Percentiles rank a stretch among this genome's conserved stretches.
phyloP scores from a whole-genome alignment of 768 basidiomycete genomes.

The Kwoniella mangroviensis region DNA sequence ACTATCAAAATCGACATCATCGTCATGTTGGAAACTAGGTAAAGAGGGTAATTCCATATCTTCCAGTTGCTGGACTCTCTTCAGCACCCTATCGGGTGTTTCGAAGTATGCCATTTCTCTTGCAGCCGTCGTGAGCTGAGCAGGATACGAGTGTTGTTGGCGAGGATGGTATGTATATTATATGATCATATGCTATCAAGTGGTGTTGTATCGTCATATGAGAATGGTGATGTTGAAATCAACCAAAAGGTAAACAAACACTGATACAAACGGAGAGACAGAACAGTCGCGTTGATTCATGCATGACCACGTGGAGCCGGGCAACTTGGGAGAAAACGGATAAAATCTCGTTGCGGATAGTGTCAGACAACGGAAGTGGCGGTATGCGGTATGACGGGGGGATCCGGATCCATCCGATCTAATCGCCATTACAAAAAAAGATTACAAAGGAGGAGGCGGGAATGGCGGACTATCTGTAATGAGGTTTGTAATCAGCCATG shows the following conservation, averaged over 20 bases:
- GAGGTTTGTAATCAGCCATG: not conserved
- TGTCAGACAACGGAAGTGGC: not conserved
- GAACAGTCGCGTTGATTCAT: conserved; percentile 27
- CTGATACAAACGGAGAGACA: conserved; percentile 22
- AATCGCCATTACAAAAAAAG: not conserved
- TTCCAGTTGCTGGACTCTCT: conserved; percentile 43
- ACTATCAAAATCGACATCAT: conserved; percentile 48
- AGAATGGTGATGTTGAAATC: not conserved
- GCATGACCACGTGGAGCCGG: not conserved
- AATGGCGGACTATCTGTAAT: not conserved
- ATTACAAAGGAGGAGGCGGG: conserved; percentile 23
- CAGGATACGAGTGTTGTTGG: not conserved
- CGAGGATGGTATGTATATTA: not conserved
- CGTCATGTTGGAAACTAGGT: conserved; percentile 49
- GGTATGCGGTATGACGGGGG: not conserved
- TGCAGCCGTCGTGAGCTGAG: not conserved
- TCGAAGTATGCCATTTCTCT: conserved; percentile 37
- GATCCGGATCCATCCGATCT: conserved; percentile 11
- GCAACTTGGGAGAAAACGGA: not conserved
- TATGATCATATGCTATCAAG: not conserved
- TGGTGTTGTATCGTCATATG: conserved; percentile 2
- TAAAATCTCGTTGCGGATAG: not conserved
- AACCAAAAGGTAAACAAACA: conserved; percentile 11
- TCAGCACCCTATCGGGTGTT: conserved; percentile 45
- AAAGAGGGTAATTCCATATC: conserved; percentile 52